Evolutionary conservation across 1,284 basidiomycete genomes (phyloP), one percentile per base, ranked within the genome.

Genomic region (Singerocomus inundabilis): DNA sequence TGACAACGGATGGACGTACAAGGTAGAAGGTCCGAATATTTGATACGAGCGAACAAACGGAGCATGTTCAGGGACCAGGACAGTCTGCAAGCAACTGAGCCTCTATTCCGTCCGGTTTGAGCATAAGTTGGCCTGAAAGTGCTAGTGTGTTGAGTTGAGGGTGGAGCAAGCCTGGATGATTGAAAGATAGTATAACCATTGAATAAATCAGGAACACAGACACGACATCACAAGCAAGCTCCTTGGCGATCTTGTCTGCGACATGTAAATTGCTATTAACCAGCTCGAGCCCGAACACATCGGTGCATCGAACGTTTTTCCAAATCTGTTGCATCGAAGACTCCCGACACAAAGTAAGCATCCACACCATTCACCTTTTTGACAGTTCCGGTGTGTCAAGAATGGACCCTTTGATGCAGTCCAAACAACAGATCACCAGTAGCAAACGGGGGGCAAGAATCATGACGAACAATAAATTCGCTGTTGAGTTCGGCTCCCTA

Each of bases 261-360:
- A 88, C 70, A 48, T 88, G 70, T 60, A n/a, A n/a, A n/a, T 83
- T 85, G 57, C 72, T 72, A 61, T 85, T 87, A 37, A 74, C 73
- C 18, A 84, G 59, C 0, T 67, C 63, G 10, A 84, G 70, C 1
- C 81, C 82, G 54, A 85, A 86, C 2, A 70, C 75, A 58, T 88
- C 85, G 7, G 79, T 82, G 39, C 61, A 7, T 81, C 80, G 15
- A 66, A 61, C 31, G 44, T 51, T 40, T 64, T 63, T 26, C 62
- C n/a, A n/a, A n/a, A n/a, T n/a, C 45, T 8, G 30, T 35, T 7
- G 55, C 36, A 26, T 55, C 53, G 29, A 58, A 48, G 12, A 62
- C 66, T 10, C 58, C 67, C 1, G 72, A 60, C 21, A 72, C 70
- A 44, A 76, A 70, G 58, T 80, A 82, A 25, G 76, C 71, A 13